Percentiles rank a stretch among this genome's conserved stretches.
Conservation (phyloP, 2,329 filamentous ascomycete species). For the Pseudogymnoascus sp. region DNA sequence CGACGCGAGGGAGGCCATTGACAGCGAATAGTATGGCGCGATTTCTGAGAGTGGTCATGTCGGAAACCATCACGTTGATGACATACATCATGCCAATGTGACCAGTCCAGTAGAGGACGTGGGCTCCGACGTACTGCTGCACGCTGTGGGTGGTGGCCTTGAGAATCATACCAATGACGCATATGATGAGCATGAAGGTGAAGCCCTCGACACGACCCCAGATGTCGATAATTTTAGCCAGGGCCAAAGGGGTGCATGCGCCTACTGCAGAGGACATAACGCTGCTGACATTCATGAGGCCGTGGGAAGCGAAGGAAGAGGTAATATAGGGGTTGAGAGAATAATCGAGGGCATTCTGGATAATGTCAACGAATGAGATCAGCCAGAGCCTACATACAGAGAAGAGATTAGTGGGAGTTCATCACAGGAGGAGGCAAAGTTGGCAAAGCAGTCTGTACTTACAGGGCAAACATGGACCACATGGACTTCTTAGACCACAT, state of each 20-base stretch:
- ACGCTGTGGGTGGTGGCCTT: conserved; percentile 55
- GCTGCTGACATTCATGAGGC: neutral
- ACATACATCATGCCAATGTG: conserved; percentile 37
- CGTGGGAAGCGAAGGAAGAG: neutral
- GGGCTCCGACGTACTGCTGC: conserved; percentile 47
- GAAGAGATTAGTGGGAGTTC: neutral
- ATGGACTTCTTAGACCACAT: neutral
- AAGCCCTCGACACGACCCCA: conserved; percentile 42
- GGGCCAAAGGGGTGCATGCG: conserved; percentile 32
- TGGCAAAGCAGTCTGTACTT: neutral
- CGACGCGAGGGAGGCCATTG: conserved; percentile 37
- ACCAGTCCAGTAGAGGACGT: conserved; percentile 50
- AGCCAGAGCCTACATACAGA: neutral
- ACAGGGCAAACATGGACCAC: conserved; percentile 3
- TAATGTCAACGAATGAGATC: conserved; percentile 9
- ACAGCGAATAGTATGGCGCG: conserved; percentile 37
- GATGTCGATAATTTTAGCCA: conserved; percentile 42
- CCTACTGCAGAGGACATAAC: conserved; percentile 22
- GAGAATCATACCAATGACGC: conserved; percentile 47
- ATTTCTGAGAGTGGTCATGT: conserved; percentile 39
- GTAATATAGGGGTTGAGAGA: conserved; percentile 3
- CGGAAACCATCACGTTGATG: conserved; percentile 38
- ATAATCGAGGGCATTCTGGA: conserved; percentile 4
- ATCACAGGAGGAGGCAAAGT: neutral
- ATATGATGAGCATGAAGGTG: conserved; percentile 31